Conservation (phyloP, 345 rosid genomes). For the Streptanthus diversifolius region DNA sequence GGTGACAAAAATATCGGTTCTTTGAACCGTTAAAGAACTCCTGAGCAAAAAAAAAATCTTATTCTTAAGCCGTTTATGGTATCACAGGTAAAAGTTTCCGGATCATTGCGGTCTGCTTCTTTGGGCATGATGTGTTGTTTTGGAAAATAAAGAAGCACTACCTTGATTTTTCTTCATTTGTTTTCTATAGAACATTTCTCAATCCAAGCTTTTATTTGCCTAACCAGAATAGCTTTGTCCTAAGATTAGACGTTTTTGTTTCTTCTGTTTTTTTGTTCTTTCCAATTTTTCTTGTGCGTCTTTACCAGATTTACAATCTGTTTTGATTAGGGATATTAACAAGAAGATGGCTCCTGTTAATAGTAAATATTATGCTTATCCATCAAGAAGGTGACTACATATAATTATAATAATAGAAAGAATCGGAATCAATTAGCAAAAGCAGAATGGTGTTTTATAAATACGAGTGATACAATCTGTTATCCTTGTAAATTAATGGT, state of each 20-base stretch:
- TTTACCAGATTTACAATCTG: conserved; percentile 10
- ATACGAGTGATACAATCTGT: neutral
- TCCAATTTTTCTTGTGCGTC: neutral
- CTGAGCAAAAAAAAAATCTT: neutral
- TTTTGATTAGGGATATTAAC: neutral
- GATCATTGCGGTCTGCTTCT: conserved; percentile 4
- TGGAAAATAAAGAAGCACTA: neutral
- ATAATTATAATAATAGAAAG: neutral
- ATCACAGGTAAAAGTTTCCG: neutral
- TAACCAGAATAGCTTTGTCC: conserved; percentile 11
- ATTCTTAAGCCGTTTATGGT: neutral
- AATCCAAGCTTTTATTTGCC: conserved; percentile 17
- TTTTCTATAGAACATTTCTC: conserved; percentile 8
- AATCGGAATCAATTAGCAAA: neutral
- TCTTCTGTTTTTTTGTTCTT: neutral
- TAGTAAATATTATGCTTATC: neutral
- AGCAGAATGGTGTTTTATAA: neutral
- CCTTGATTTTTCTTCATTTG: conserved; percentile 7
- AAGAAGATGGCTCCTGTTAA: neutral
- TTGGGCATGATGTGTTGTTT: conserved; percentile 14
- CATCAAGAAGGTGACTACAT: neutral
- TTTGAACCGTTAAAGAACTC: conserved; percentile 15
- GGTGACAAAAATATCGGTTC: neutral
- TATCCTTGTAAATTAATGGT: neutral
- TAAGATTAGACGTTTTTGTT: conserved; percentile 27